phyloP scores from a whole-genome alignment of 495 filamentous ascomycete species.

The Penicillium diatomitis region DNA sequence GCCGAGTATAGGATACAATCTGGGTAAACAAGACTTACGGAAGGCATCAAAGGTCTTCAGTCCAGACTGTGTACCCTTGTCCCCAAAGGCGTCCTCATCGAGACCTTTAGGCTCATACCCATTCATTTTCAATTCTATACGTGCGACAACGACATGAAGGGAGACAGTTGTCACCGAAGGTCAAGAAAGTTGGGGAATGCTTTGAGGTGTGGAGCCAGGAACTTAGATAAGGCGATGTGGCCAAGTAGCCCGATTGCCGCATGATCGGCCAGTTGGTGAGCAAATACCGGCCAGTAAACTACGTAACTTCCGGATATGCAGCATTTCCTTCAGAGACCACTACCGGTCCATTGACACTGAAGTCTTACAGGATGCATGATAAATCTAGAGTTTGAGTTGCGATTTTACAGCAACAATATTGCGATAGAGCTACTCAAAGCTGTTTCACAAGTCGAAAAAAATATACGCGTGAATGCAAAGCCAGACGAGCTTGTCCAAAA shows the following conservation, averaged over 20 bases:
- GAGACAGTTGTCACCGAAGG: slow-evolving; percentile 5
- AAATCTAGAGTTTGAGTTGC: too few relatives aligned
- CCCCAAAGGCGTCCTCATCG: slow-evolving; percentile 70
- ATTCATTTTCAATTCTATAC: slow-evolving; percentile 44
- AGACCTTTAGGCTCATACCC: slow-evolving; percentile 62
- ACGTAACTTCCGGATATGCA: too few relatives aligned
- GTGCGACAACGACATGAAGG: slow-evolving; percentile 18
- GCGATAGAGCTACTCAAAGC: too few relatives aligned
- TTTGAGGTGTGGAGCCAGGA: slow-evolving; percentile 9
- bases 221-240: slow-evolving; percentile 24
- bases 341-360: too few relatives aligned
- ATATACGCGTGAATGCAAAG: not conserved
- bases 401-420: too few relatives aligned
- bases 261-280: slow-evolving; percentile 2
- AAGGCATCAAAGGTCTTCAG: slow-evolving; percentile 94
- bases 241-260: slow-evolving; percentile 28
- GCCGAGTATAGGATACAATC: not conserved
- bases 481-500: not conserved
- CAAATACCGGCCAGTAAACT: not conserved
- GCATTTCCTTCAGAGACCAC: too few relatives aligned
- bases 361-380: too few relatives aligned
- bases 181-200: slow-evolving; percentile 8
- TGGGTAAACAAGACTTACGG: slow-evolving; percentile 50
- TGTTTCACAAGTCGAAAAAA: too few relatives aligned
- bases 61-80: slow-evolving; percentile 48